These are phyloP conservation scores for Crucibulum parvulum DNA, from an alignment of 1,284 basidiomycete genomes.

Conservation along the genomic window DNA sequence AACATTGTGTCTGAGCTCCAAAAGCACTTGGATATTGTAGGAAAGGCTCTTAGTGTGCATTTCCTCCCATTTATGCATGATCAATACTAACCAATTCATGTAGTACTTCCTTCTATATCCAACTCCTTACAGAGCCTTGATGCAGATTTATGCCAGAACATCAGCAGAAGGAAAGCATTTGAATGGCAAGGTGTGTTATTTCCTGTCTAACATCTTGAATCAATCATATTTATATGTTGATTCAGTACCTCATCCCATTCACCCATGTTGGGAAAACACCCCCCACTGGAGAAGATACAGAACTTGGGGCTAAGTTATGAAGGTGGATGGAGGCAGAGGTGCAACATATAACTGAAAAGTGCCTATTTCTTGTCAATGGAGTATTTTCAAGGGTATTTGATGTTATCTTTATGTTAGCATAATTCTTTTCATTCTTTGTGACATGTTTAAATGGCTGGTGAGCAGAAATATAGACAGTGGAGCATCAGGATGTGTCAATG, in stretches of 20 bases:
- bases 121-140: constrained; percentile 38
- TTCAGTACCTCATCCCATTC: constrained; percentile 55
- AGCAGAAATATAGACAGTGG: no score
- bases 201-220: not conserved
- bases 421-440: no score
- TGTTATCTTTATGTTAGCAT: no score
- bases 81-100: constrained; percentile 1
- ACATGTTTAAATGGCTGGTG: no score
- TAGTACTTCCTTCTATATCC: constrained; percentile 30
- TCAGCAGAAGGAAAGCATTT: constrained; percentile 41
- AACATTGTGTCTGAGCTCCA: constrained; percentile 50
- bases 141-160: constrained; percentile 57
- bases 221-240: not conserved
- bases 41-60: constrained; percentile 18
- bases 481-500: no score
- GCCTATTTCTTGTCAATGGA: no score
- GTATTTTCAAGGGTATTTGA: no score
- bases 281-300: constrained; percentile 38
- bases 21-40: constrained; percentile 33
- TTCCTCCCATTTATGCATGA: not conserved
- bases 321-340: constrained; percentile 48
- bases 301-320: constrained; percentile 42
- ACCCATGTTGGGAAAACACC: constrained; percentile 40
- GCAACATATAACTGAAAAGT: constrained; percentile 3
- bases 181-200: constrained; percentile 43